These are phyloP conservation scores for Microdochium nivale DNA, from an alignment of 2,329 filamentous ascomycete species.

Conservation along the genomic window DNA sequence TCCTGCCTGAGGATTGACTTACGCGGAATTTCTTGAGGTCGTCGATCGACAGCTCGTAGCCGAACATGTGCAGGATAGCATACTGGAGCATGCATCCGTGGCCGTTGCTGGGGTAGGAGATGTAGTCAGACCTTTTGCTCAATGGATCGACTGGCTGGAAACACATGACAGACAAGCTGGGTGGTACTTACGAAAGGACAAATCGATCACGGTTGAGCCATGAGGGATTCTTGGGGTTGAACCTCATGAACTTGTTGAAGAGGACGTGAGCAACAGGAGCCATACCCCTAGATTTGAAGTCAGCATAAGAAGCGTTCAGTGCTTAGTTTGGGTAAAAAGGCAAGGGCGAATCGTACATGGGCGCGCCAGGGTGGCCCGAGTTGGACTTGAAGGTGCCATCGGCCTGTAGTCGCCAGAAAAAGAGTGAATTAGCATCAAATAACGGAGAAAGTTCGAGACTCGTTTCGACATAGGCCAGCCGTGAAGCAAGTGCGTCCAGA, in stretches of 20 bases:
- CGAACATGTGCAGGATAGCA: conserved; percentile 93
- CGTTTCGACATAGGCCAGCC: neutral
- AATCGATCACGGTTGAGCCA: conserved; percentile 98
- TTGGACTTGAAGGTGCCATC: conserved; percentile 96
- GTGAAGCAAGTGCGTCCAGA: neutral
- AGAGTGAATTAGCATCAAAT: conserved; percentile 1
- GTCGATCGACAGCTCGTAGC: conserved; percentile 77
- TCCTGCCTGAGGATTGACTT: conserved; percentile 34
- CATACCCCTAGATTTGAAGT: conserved; percentile 51
- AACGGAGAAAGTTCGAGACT: neutral
- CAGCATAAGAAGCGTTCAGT: neutral
- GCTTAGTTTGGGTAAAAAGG: neutral
- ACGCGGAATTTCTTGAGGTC: conserved; percentile 96
- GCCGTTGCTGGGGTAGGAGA: conserved; percentile 55
- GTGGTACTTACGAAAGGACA: conserved; percentile 81
- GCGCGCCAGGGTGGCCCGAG: conserved; percentile 96
- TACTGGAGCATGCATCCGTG: conserved; percentile 99
- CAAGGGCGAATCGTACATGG: conserved; percentile 56
- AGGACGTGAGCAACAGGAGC: conserved; percentile 93
- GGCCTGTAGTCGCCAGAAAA: conserved; percentile 49
- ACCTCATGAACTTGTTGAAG: conserved; percentile 98
- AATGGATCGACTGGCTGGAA: neutral
- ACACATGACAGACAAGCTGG: neutral
- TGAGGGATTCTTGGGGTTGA: conserved; percentile 98
- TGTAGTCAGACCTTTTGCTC: neutral